Evolutionary conservation across 225 moss, liverwort and hornwort species (phyloP).

Genomic region (Sphagnum contortum): DNA sequence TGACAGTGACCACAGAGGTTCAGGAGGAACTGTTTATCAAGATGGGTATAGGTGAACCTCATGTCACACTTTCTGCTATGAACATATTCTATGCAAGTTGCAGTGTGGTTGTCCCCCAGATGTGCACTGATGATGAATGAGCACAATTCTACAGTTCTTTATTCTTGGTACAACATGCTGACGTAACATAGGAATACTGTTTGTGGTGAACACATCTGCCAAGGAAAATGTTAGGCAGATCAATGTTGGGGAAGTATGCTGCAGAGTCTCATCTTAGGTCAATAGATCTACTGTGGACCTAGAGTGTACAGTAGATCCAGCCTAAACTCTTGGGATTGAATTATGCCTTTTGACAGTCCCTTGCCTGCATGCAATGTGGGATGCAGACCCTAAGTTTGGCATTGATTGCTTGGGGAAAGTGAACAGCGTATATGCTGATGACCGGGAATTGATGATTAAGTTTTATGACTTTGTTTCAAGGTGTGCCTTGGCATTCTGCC

Average conservation of each 20-base stretch:
- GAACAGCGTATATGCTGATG: constrained; percentile 44
- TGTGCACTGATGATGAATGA: neutral
- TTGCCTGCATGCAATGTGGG: neutral
- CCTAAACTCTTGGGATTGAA: too few relatives aligned
- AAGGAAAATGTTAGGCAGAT: too few relatives aligned
- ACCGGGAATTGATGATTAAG: constrained; percentile 59
- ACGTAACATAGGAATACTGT: too few relatives aligned
- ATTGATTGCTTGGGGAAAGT: constrained; percentile 61
- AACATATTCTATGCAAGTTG: neutral
- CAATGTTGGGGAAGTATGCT: too few relatives aligned
- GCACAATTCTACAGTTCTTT: neutral
- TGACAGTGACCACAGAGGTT: constrained; percentile 53
- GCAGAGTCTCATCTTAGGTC: too few relatives aligned
- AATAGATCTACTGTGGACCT: too few relatives aligned
- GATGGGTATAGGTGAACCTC: constrained; percentile 54
- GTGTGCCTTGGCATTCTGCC: constrained; percentile 13
- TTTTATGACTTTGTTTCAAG: constrained; percentile 62
- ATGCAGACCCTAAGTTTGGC: constrained; percentile 60
- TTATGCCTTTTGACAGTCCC: too few relatives aligned
- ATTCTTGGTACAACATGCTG: too few relatives aligned
- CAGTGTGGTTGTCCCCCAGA: too few relatives aligned
- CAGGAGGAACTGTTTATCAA: constrained; percentile 64
- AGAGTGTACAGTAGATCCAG: too few relatives aligned
- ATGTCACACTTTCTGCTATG: too few relatives aligned
- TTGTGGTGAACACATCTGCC: too few relatives aligned